Evolutionary conservation across 192 early-diverging fungal genomes (phyloP), one percentile per base, ranked within the genome.

Genomic region (Allomyces macrogynus): DNA sequence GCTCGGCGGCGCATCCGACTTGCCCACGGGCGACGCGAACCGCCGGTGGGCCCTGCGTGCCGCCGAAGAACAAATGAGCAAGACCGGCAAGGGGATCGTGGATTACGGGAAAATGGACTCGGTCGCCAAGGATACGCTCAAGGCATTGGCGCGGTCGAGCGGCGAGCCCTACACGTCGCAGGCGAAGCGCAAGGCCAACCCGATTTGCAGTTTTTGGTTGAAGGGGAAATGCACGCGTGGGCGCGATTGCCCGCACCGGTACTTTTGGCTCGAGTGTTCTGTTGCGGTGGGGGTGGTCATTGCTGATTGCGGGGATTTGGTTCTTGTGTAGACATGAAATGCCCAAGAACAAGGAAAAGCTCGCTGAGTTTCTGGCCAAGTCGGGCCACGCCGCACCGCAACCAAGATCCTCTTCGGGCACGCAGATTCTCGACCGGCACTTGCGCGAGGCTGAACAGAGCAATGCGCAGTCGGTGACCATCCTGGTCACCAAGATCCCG

Each of bases 141-240:
- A 83, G 65, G 81, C 80, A 64, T 69, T 99, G 68, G 82, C 90
- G 12, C 81, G 93, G 67, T 57, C 49, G 49, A 14, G 20, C 20
- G 49, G 49, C 12, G 49, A 57, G 3, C 49, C 49, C 8, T 57
- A 57, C 5, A n/a, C 49, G 16, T 57, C 49, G 12, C 92, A 92
- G 69, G 91, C 93, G 67, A 86, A 91, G 73, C 85, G 93, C 42
- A 95, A 93, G 71, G 70, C 86, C 42, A 78, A 89, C 8, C 91
- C 91, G 63, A 85, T 97, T 42, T 99, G 96, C 72, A 90, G 95
- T 11, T 97, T 99, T 70, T 99, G 86, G 77, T 88, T 90, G 60
- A 90, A 90, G 63, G 96, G 90, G 62, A 82, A 89, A 63, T 99
- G 96, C 72, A 99, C 84, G 23, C 86, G 96, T 40, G 96, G 94